Evolutionary conservation across 1,139 yeast genomes (phyloP), one percentile per base, ranked within the genome.

Genomic region (Pichia sp.): DNA sequence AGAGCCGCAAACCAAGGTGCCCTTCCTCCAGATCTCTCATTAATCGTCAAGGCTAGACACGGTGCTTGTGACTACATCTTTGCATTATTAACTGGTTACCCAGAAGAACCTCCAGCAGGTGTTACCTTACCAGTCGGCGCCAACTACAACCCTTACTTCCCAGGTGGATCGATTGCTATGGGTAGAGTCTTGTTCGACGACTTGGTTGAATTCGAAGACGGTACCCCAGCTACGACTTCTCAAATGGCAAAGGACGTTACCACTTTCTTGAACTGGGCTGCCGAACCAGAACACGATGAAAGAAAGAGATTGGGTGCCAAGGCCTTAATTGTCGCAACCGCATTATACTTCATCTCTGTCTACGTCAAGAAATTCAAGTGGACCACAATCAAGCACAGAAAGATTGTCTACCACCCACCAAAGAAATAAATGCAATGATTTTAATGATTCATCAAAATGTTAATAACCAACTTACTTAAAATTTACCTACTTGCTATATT

Each of bases 1-100:
- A 90, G 99, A 80, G 97, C 99, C 64, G 97, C 97, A 62, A 93
- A 93, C 81, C 97, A 90, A 78, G 99, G 99, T 75, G 97, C 99
- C 60, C 80, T 87, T 64, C 99, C 99, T 61, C 99, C 99, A 61
- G 99, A 93, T 78, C 84, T 93, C 72, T 90, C 97, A 45, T 82
- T 93, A 74, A 90, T 93, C 71, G 96, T 93, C 74, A 93, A 93
- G 84, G 98, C 99, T 65, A 89, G 99, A 83, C 99, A 93, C 77
- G 98, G 98, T 72, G 98, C 90, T 65, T 82, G 89, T 72, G 98
- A 95, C 74, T 93, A 95, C 77, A 87, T 93, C 74, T 93, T 93
- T 75, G 76, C 97, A 44, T 78, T 95, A 71, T 85, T 93, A 75
- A 93, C 99, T 61, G 99, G 99, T 71, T 93, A 93, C 80, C 98